Base-by-base conservation (phyloP, 75 land plant genomes). In the Sequoiadendron giganteum region DNA sequence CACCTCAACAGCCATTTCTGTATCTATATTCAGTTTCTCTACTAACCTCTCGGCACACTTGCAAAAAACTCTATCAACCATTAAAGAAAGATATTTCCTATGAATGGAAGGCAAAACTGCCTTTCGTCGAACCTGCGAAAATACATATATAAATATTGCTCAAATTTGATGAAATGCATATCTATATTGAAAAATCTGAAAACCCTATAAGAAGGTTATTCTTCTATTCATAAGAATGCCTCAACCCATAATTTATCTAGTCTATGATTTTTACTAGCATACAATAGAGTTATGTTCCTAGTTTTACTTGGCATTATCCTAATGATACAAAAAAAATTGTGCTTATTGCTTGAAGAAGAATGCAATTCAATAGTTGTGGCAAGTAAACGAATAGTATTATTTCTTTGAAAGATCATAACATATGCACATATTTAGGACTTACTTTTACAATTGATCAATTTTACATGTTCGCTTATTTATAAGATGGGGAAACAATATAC, bases 21-120 rank as follows among this genome's bases (percentile, higher is more conserved):
- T 91, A 72, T 88, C 88, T 18, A 68, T 34, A 54, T 90, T 90
- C 42, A 98, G 93, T 89, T 94, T 97, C 76, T 95, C 95, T 18
- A 97, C 95, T 83, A 98, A 85, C 85, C 95, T 91, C 72, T 93
- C 90, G 75, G 97, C 94, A 93, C 99, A 98, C 90, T 86, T 94
- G 91, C 94, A 93, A 89, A 97, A 98, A 2, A 98, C 99, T 39
- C 91, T 91, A 86, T 98, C 99, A 85, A 98, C 99, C 84, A 98
- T 97, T 65, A 95, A 89, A 3, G 99, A 92, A 80, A 98, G 87
- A 86, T 93, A 97, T 39, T 91, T 97, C 77, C 90, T 97, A 90
- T 98, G 99, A 73, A 97, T 96, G 28, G 99, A 98, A 70, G 99
- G 99, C 42, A 94, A 92, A 52, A 98, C 99, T 80, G 99, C 99